Percentiles rank a stretch among this genome's conserved stretches.
Evolutionary conservation across 192 early-diverging fungal species (phyloP).

Genomic region (Coemansia sp.): DNA sequence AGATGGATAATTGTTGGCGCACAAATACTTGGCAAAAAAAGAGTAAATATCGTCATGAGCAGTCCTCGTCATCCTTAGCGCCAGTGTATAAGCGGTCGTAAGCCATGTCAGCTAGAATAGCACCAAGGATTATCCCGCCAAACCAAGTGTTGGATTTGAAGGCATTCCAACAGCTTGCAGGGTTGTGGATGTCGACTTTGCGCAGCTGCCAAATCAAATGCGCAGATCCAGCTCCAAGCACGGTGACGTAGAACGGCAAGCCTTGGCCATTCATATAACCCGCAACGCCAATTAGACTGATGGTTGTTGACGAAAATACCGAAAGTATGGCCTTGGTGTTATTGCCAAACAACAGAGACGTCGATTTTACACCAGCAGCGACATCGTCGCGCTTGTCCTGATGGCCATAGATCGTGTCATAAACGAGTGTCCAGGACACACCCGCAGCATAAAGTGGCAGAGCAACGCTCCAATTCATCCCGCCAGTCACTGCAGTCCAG

Average conservation of each 20-base stretch:
- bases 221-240: slow-evolving; percentile 70
- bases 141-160: slow-evolving; percentile 83
- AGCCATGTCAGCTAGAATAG: slow-evolving; percentile 68
- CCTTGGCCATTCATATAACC: slow-evolving; percentile 85
- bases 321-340: slow-evolving; percentile 69
- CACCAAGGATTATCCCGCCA: slow-evolving; percentile 77
- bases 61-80: neutral
- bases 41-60: too few species aligned
- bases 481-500: slow-evolving; percentile 78
- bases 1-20: too few species aligned
- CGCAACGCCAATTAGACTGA: slow-evolving; percentile 68
- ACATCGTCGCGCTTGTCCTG: slow-evolving; percentile 95
- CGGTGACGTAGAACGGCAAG: slow-evolving; percentile 69
- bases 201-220: slow-evolving; percentile 85
- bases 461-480: slow-evolving; percentile 67
- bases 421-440: slow-evolving; percentile 92
- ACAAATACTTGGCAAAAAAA: too few species aligned
- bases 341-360: slow-evolving; percentile 84
- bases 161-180: slow-evolving; percentile 69
- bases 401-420: slow-evolving; percentile 97
- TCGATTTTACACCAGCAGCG: slow-evolving; percentile 87
- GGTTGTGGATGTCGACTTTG: slow-evolving; percentile 69
- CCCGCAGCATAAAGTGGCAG: slow-evolving; percentile 86
- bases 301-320: slow-evolving; percentile 70
- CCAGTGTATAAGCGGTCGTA: slow-evolving; percentile 9